phyloP scores from a whole-genome alignment of 345 rosid genomes.

The Atalantia buxifolia region DNA sequence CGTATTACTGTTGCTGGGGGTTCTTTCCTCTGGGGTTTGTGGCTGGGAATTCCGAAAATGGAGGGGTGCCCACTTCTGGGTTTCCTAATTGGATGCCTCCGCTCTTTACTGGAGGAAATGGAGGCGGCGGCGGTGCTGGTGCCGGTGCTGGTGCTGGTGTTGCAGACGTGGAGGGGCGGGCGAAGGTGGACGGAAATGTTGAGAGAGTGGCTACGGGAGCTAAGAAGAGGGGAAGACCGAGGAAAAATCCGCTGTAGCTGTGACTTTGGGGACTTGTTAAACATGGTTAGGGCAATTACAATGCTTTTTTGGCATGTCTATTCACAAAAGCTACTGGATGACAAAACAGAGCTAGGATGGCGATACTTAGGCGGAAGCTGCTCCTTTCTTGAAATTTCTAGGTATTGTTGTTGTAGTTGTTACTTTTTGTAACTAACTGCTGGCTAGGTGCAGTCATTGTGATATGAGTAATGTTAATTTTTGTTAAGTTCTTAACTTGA shows the following conservation, averaged over 20 bases:
- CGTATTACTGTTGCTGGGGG: constrained; percentile 86
- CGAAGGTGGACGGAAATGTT: constrained; percentile 12
- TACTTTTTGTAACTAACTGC: constrained; percentile 13
- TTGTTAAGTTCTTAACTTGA: background rate
- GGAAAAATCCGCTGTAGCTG: constrained; percentile 41
- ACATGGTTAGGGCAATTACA: background rate
- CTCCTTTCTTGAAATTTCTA: constrained; percentile 5
- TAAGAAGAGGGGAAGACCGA: constrained; percentile 82
- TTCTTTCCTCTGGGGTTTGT: constrained; percentile 74
- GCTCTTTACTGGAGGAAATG: constrained; percentile 16
- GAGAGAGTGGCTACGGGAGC: background rate
- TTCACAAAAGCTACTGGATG: background rate
- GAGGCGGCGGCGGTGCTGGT: background rate
- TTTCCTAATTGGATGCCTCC: constrained; percentile 67
- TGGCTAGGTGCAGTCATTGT: constrained; percentile 15
- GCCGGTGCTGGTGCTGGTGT: background rate
- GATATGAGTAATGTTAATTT: constrained; percentile 8
- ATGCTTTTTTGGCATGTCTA: background rate
- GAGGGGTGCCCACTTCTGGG: constrained; percentile 13
- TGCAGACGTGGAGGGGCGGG: background rate
- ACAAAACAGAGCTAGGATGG: background rate
- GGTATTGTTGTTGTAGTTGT: constrained; percentile 7
- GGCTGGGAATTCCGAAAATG: constrained; percentile 22
- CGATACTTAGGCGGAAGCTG: background rate
- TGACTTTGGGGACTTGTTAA: background rate